Base-by-base conservation (phyloP, 2,329 filamentous ascomycete genomes). In the Colletotrichum somersetense region DNA sequence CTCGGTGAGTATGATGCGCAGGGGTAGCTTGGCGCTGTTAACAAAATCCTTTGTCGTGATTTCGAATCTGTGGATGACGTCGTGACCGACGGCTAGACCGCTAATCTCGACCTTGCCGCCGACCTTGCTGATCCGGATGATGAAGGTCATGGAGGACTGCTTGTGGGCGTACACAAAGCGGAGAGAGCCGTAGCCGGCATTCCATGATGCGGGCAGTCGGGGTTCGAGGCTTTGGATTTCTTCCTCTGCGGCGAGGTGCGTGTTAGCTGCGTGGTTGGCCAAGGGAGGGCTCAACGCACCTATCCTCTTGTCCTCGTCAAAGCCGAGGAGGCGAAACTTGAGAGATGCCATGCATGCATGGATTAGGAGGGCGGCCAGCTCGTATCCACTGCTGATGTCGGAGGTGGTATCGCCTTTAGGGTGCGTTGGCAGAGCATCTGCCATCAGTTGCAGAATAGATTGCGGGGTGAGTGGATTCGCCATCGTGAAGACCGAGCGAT, bases 151-250 rank as follows among this genome's bases (percentile, higher is more conserved):
- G 20, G 94, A 91, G 0, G 94, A 97, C 79, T 97, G 93, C 33
- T 89, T 86, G 81, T 98, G 95, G 4, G 91, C 90, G 83, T 98
- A 98, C 74, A 95, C 90, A 81, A 98, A 98, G 67, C 92, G 89
- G 79, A 94, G 92, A 18, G 91, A 90, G 73, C 89, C 89, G 70
- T 88, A 87, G 26, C 89, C 89, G 16, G 90, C 85, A 81, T 97
- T 97, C 96, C 96, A 98, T 82, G 91, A 88, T 20, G 87, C 71
- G 0, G 94, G 93, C 2, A 98, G 87, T 42, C 91, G 86, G 11
- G 89, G 89, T 12, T 89, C 87, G 57, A 89, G 82, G 58, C 85
- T 80, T 67, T 87, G 84, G 77, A 89, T 89, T 78, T 89, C 84
- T 40, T 87, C 80, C 79, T 91, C 88, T 89, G 75, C 75, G 76